Evolutionary conservation across 768 basidiomycete species (phyloP).

Genomic region (Daedalea quercina): DNA sequence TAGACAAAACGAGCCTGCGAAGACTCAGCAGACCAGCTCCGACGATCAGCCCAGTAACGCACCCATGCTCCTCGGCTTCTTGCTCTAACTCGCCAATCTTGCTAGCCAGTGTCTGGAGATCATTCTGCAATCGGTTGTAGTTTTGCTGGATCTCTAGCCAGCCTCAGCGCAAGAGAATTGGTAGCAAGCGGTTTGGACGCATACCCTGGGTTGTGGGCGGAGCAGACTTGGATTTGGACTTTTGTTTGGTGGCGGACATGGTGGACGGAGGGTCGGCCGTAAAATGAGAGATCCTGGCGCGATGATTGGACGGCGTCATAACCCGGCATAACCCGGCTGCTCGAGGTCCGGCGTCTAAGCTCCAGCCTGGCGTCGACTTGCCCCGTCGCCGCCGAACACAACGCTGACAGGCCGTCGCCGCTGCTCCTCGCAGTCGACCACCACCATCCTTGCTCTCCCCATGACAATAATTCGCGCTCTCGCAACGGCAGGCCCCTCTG

Average conservation of each 20-base stretch:
- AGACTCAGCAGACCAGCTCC: not conserved
- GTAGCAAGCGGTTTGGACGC: slow-evolving; percentile 11
- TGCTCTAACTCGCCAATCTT: slow-evolving; percentile 96
- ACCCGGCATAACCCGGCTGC: slow-evolving; percentile 21
- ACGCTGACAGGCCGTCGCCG: slow-evolving; percentile 16
- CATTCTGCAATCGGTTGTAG: slow-evolving; percentile 78
- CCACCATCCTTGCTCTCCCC: slow-evolving; percentile 30
- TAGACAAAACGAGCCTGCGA: slow-evolving; percentile 80
- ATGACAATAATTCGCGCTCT: slow-evolving; percentile 56
- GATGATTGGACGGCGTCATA: slow-evolving; percentile 40
- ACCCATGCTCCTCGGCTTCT: slow-evolving; percentile 95
- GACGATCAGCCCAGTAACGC: slow-evolving; percentile 22
- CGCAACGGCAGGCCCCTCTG: slow-evolving; percentile 45
- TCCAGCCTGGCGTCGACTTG: slow-evolving; percentile 20
- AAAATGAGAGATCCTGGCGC: slow-evolving; percentile 15
- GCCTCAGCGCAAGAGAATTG: not conserved
- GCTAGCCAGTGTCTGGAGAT: slow-evolving; percentile 83
- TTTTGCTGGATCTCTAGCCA: slow-evolving; percentile 80
- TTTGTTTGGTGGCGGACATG: slow-evolving; percentile 55
- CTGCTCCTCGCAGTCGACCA: slow-evolving; percentile 28
- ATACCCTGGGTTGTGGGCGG: slow-evolving; percentile 69
- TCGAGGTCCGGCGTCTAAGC: slow-evolving; percentile 15
- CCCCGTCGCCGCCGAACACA: slow-evolving; percentile 18
- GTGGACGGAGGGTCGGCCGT: slow-evolving; percentile 10
- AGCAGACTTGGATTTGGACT: slow-evolving; percentile 52